These are phyloP conservation scores for Apophysomyces variabilis DNA, from an alignment of 371 early-diverging fungal species.

Conservation along the genomic window DNA sequence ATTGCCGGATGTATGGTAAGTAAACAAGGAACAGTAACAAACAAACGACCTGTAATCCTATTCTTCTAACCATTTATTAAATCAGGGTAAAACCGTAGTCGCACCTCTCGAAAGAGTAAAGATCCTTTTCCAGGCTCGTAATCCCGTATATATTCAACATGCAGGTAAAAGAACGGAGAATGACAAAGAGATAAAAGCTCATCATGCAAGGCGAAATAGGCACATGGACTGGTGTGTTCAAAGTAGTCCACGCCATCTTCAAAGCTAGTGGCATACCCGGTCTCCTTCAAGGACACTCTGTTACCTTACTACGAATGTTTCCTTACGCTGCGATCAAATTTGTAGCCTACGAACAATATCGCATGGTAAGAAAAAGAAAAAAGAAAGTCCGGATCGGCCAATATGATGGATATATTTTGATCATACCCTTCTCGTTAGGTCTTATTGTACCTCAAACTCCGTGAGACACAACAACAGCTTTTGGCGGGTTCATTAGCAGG, in stretches of 20 bases:
- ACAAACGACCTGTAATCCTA: not conserved
- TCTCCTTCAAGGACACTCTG: slow-evolving; percentile 91
- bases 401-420: no score
- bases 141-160: slow-evolving; percentile 79
- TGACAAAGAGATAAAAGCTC: slow-evolving; percentile 1
- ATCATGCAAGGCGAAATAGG: slow-evolving; percentile 52
- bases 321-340: slow-evolving; percentile 95
- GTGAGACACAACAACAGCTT: slow-evolving; percentile 43
- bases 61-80: not conserved
- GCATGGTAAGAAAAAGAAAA: slow-evolving; percentile 39
- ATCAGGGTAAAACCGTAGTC: slow-evolving; percentile 83
- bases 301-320: slow-evolving; percentile 86
- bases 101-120: slow-evolving; percentile 96
- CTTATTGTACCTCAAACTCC: not conserved
- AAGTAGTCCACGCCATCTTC: slow-evolving; percentile 75
- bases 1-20: slow-evolving; percentile 41
- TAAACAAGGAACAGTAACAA: not conserved
- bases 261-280: slow-evolving; percentile 70
- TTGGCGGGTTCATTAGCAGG: slow-evolving; percentile 79
- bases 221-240: slow-evolving; percentile 73
- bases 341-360: slow-evolving; percentile 85
- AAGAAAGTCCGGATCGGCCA: not conserved
- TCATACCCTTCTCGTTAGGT: not conserved
- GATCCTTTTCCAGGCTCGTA: slow-evolving; percentile 92
- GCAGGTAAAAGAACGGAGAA: slow-evolving; percentile 52